These are phyloP conservation scores for Talaromyces rugulosus DNA, from an alignment of 2,329 filamentous ascomycete genomes.

Conservation along the genomic window DNA sequence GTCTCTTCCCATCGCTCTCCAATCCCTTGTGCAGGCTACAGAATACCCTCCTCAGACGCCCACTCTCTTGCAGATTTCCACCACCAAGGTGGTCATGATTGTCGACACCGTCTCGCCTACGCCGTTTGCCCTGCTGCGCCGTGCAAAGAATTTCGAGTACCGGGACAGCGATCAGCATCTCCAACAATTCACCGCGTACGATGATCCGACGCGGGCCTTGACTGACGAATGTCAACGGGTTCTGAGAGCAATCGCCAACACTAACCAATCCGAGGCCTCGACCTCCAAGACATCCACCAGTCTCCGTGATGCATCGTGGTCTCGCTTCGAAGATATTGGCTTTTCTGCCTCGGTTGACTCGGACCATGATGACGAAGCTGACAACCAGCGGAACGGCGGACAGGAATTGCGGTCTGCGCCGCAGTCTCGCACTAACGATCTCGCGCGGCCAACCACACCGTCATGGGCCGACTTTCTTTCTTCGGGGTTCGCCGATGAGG, in stretches of 20 bases:
- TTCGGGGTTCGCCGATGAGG: constrained; percentile 80
- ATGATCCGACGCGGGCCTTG: constrained; percentile 80
- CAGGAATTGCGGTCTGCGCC: constrained; percentile 62
- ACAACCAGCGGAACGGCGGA: constrained; percentile 32
- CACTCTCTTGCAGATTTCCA: constrained; percentile 69
- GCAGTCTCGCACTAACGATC: constrained; percentile 60
- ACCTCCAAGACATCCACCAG: constrained; percentile 68
- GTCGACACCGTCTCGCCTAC: constrained; percentile 93
- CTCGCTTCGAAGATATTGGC: constrained; percentile 90
- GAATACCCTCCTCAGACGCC: constrained; percentile 86
- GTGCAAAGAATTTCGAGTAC: constrained; percentile 93
- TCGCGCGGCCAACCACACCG: constrained; percentile 83
- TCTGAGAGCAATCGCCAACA: constrained; percentile 77
- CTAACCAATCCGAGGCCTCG: constrained; percentile 78
- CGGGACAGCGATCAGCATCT: constrained; percentile 81
- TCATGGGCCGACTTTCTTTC: constrained; percentile 98
- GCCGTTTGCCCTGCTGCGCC: constrained; percentile 82
- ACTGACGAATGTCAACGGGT: constrained; percentile 94
- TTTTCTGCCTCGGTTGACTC: constrained; percentile 73
- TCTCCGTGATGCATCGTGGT: constrained; percentile 86
- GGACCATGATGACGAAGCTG: constrained; percentile 58
- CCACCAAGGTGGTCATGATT: constrained; percentile 92
- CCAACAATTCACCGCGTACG: constrained; percentile 79
- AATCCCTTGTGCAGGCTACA: constrained; percentile 84
- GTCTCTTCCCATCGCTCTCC: constrained; percentile 80